phyloP scores from a whole-genome alignment of 164 flowering plant genomes.

The Stephania yunnanensis region DNA sequence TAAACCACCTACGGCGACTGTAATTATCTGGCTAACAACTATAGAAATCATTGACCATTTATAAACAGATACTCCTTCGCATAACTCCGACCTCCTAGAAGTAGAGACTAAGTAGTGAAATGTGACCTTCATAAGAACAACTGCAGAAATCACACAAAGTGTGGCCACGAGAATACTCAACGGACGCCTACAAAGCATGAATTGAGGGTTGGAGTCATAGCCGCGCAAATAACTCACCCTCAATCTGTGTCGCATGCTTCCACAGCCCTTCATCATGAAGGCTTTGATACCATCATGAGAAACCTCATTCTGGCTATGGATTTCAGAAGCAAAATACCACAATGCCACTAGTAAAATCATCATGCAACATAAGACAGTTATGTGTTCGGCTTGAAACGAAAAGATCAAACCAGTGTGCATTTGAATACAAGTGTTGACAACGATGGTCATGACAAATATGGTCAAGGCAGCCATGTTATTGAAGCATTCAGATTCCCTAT shows the following conservation, averaged over 20 bases:
- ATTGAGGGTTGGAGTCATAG: background rate
- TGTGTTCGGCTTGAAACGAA: slow-evolving; percentile 5
- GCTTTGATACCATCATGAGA: background rate
- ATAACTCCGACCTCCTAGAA: background rate
- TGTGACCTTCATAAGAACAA: background rate
- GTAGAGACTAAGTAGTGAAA: background rate
- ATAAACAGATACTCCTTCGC: background rate
- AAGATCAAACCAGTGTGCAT: slow-evolving; percentile 3
- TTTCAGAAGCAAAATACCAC: background rate
- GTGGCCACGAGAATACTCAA: background rate
- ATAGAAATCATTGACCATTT: background rate
- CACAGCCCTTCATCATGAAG: background rate
- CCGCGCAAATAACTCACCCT: background rate
- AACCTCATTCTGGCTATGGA: background rate
- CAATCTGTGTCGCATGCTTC: background rate
- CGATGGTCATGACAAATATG: too few species aligned
- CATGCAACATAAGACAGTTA: slow-evolving; percentile 8
- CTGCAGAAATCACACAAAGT: background rate
- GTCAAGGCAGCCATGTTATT: too few species aligned
- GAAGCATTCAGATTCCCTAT: too few species aligned
- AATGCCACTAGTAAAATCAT: background rate
- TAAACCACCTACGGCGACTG: background rate
- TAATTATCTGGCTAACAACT: background rate
- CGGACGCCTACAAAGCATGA: background rate
- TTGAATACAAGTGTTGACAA: too few species aligned